phyloP scores from a whole-genome alignment of 257 asterid genomes.

The Solanum ossicruentum region DNA sequence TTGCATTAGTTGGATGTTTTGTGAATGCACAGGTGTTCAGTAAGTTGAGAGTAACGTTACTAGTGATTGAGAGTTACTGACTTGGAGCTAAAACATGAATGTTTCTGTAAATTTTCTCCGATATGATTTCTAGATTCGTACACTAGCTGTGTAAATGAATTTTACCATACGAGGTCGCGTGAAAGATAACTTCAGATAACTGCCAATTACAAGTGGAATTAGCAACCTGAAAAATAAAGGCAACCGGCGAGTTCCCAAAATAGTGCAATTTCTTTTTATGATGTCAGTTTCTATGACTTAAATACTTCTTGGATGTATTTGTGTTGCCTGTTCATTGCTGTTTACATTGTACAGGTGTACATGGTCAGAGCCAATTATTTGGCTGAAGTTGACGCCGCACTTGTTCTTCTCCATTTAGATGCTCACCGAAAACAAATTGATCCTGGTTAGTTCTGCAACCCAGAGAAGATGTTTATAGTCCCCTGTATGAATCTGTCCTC shows the following conservation, averaged over 20 bases:
- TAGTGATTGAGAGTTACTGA: neutral
- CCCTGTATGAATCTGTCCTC: neutral
- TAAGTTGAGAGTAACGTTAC: neutral
- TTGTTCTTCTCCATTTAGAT: constrained; percentile 29
- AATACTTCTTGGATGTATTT: neutral
- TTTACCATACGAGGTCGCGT: neutral
- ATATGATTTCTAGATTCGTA: neutral
- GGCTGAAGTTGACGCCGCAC: constrained; percentile 37
- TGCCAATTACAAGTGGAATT: neutral
- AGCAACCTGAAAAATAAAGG: neutral
- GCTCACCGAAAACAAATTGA: neutral
- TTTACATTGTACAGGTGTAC: constrained; percentile 17
- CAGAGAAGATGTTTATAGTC: neutral
- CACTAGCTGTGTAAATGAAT: neutral
- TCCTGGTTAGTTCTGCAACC: neutral
- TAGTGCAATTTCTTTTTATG: neutral
- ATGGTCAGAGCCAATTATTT: constrained; percentile 25
- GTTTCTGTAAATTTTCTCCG: neutral
- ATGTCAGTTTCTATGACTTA: neutral
- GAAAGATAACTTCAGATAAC: neutral
- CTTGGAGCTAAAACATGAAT: neutral
- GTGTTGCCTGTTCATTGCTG: neutral
- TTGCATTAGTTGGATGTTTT: neutral
- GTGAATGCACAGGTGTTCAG: neutral
- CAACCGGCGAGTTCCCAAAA: neutral